phyloP scores from a whole-genome alignment of 108 stramenopile genomes.

The Parmales sp. region DNA sequence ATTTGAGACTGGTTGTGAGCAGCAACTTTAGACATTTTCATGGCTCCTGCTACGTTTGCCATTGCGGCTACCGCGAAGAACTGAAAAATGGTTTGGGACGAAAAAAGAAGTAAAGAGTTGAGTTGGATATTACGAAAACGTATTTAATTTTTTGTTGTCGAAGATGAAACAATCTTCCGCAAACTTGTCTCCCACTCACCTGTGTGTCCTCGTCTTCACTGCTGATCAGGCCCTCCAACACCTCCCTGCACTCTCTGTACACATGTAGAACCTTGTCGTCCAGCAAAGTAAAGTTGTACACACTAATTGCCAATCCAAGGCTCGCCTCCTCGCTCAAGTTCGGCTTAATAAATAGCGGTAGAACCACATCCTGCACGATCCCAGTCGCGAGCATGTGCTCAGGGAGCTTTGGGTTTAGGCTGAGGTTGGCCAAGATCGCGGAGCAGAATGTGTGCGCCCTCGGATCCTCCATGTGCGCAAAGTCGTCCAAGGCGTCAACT shows the following conservation, averaged over 20 bases:
- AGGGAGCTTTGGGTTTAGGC: not conserved
- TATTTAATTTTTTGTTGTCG: too few species aligned
- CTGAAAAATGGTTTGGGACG: too few species aligned
- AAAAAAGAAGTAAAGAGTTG: too few species aligned
- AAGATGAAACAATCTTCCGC: too few species aligned
- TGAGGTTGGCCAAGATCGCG: conserved; percentile 7
- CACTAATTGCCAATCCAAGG: not conserved
- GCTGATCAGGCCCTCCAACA: not conserved
- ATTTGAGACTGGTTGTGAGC: too few species aligned
- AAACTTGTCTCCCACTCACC: too few species aligned
- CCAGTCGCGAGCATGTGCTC: not conserved
- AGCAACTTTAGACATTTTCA: not conserved
- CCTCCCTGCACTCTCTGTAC: not conserved
- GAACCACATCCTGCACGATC: not conserved
- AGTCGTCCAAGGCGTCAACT: conserved; percentile 19
- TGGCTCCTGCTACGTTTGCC: not conserved
- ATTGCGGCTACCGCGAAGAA: not conserved
- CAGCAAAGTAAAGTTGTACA: not conserved
- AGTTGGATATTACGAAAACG: too few species aligned
- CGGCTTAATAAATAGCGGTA: not conserved
- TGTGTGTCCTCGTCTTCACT: not conserved
- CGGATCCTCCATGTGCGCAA: conserved; percentile 9
- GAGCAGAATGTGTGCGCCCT: not conserved
- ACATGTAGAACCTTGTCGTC: not conserved
- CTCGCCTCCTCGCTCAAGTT: not conserved